Evolutionary conservation across 2,329 filamentous ascomycete species (phyloP), one percentile per base, ranked within the genome.

Genomic region (Colletotrichum somersetense): DNA sequence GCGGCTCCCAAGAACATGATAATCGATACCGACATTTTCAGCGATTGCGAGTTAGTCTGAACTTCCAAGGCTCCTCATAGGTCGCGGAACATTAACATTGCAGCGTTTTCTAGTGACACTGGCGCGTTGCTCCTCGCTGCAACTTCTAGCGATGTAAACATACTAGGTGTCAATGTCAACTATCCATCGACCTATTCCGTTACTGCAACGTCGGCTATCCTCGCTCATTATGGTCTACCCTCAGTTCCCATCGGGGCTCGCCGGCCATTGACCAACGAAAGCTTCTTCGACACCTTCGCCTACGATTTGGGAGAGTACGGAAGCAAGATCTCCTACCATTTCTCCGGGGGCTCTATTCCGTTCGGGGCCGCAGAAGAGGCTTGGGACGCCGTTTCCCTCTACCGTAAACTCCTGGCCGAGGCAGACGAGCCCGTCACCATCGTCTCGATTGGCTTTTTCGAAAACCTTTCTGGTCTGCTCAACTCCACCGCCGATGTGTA

Each of bases 11-110:
- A 82, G 67, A 83, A 82, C 42, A 76, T 86, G 42, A 83, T 86
- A 59, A 79, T 86, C 33, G 84, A 86, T 75, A 86, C 84, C 0
- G 84, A 86, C 69, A 76, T 86, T 14, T 85, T 83, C 75, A 83
- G 82, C 46, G 84, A 86, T 64, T 84, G 85, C 48, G 84, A 86
- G 82, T 84, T 78, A 75, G 79, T 75, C 23, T 48, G 53, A 14
- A 48, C 30, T n/a, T 35, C 26, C 14, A 26, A 68, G 3, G 20
- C 35, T 2, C n/a, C 12, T 35, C 16, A 26, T 8, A 38, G 2
- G 2, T 30, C 52, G 7, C 20, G 3, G 8, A 1, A 30, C 7
- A 11, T 40, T 72, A 4, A 63, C 61, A 58, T 48, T 26, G 8
- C 7, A n/a, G 7, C 33, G 3, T 3, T 7, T 38, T 33, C 18